Base-by-base conservation (phyloP, 2,329 filamentous ascomycete species). In the Ascochyta lentis region DNA sequence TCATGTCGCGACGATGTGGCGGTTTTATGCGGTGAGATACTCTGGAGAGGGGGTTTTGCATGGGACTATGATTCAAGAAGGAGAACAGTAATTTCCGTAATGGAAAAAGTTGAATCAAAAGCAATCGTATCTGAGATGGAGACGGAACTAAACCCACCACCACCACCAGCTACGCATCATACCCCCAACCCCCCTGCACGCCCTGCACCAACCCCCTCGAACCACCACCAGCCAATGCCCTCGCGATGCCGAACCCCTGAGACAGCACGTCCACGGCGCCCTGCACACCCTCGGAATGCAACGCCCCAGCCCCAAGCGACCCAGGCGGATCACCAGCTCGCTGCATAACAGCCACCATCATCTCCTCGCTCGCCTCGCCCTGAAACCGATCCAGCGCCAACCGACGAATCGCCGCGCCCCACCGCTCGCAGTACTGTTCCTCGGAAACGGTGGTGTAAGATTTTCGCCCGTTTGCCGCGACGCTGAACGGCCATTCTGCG, bases 401-500 rank as follows among this genome's bases (percentile, higher is more conserved):
- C 40, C 81, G 80, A 56, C 79, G 78, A 47, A 92, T 84, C 3
- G 85, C 81, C 5, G 82, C 77, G 8, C 79, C 81, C 86, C 89
- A 91, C 52, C 84, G 74, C 54, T 84, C 81, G 61, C 86, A 85
- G 84, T 86, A 89, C 58, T 86, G 81, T 37, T 76, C 69, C 62
- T 84, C 82, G 27, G 70, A 77, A 15, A 81, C 61, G 1, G 74
- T 75, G 0, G 83, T 81, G 64, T 86, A 89, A 23, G 75, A 70
- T 60, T 76, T 81, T 15, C 49, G 49, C 3, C 67, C 79, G 3
- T 56, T 61, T 26, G 70, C 69, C 9, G 67, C 59, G 4, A 70
- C 65, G 3, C 82, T 84, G 61, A 82, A 87, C 1, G 78, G 73
- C 87, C 88, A 92, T 31, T 87, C 80, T 0, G 83, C 82, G 22